Conservation (phyloP, 73 alveolate genomes). For the Tetrahymena elliotti region DNA sequence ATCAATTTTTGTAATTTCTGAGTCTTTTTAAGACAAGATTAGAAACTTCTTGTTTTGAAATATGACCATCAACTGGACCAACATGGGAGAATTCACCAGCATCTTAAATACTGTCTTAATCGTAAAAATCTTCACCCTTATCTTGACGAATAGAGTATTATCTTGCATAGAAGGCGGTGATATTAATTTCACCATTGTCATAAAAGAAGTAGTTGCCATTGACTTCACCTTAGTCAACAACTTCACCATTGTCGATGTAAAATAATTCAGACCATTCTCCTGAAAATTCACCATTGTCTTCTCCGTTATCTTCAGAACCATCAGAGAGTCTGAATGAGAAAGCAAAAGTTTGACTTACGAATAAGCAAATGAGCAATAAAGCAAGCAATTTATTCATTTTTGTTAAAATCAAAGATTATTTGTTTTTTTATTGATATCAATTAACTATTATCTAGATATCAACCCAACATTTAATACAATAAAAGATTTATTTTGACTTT, state of each 20-base stretch:
- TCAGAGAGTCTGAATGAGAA: neutral
- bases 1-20: no score
- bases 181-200: neutral
- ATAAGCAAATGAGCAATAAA: neutral
- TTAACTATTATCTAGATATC: no score
- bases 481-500: no score
- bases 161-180: neutral
- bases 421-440: no score
- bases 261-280: neutral
- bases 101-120: neutral
- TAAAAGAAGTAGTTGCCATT: neutral
- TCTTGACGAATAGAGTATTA: neutral
- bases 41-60: neutral
- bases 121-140: neutral
- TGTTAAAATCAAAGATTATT: no score
- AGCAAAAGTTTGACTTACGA: neutral
- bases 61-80: neutral
- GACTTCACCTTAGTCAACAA: neutral
- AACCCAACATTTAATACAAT: no score
- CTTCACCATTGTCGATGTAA: neutral
- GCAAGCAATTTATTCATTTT: neutral
- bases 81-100: neutral
- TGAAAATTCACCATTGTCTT: neutral
- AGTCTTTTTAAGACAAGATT: neutral
- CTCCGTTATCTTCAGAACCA: neutral